Conservation (phyloP, 179 eudicot species). For the Carnegiea gigantea region DNA sequence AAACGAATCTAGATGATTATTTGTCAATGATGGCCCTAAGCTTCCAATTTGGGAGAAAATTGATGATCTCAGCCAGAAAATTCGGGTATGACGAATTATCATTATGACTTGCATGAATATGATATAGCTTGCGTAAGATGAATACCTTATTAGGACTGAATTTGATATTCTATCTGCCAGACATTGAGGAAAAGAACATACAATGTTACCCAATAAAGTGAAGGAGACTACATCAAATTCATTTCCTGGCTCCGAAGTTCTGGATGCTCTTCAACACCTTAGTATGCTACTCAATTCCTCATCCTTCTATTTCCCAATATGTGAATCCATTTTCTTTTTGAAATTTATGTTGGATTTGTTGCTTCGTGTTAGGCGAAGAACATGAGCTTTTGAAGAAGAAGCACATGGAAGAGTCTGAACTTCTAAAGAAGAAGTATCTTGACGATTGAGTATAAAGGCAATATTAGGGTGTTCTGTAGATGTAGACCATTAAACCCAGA, state of each 20-base stretch:
- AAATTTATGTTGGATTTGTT: conserved; percentile 2
- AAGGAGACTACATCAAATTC: conserved; percentile 55
- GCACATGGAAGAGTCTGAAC: conserved; percentile 53
- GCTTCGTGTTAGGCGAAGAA: conserved; percentile 50
- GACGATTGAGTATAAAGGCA: conserved; percentile 97
- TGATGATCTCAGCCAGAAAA: conserved; percentile 45
- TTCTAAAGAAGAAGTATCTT: conserved; percentile 63
- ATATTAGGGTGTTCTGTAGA: conserved; percentile 91
- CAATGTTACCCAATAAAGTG: conserved; percentile 53
- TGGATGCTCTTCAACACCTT: conserved; percentile 62
- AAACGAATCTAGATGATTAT: conserved; percentile 30
- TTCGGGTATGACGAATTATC: conserved; percentile 42
- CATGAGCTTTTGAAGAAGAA: conserved; percentile 63
- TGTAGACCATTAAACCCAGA: conserved; percentile 78
- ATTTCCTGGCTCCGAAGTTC: conserved; percentile 64
- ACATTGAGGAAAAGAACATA: conserved; percentile 68
- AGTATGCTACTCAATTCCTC: conserved; percentile 40
- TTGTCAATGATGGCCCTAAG: conserved; percentile 55
- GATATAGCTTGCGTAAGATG: not conserved
- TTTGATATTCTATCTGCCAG: conserved; percentile 37
- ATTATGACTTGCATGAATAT: not conserved
- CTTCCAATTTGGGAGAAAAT: conserved; percentile 70
- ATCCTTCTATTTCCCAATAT: not conserved
- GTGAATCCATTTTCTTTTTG: not conserved
- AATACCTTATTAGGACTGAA: not conserved